Base-by-base conservation (phyloP, 768 basidiomycete species). In the Pleurotus cornucopiae region DNA sequence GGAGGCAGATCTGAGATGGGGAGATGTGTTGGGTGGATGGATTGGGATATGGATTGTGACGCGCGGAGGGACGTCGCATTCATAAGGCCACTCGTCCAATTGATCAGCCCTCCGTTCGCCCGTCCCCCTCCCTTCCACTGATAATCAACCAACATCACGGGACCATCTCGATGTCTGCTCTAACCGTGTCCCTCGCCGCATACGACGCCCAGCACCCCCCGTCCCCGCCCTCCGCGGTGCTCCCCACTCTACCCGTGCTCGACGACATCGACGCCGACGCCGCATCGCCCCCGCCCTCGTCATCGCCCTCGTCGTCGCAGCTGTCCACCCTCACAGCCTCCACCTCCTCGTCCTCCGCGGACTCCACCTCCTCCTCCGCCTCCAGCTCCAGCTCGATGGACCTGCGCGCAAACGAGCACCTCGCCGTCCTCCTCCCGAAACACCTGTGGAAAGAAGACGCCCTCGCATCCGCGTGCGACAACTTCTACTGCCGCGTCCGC, bases 401-500 rank as follows among this genome's bases (percentile, higher is more conserved):
- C 20, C 20, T 20, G 20, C 20, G 20, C 13, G 18, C n/a, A 16
- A 61, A 56, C 44, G 85, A 90, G 68, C 88, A 91, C 62, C 80
- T 92, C 23, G 90, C 90, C 18, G 86, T 91, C 25, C 75, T 90
- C 11, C 79, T 91, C 43, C 80, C 83, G 21, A 83, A 74, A 64
- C 70, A 73, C 52, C 78, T 89, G 39, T 92, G 90, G 90, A 91
- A 91, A 83, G 86, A 84, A 21, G 89, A 91, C 68, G 71, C 76
- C 3, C 69, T 80, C 12, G 82, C 89, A 3, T 60, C 77, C 11
- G 66, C 70, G 48, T 92, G 89, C 74, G 89, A 91, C 72, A 89
- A 81, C 66, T 86, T 89, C 59, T 79, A 81, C 64, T 92, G 89
- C 71, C 77, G 77, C 55, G 73, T 78, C 59, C 68, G 68, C 49